Base-by-base conservation (phyloP, 768 basidiomycete species). In the Tulasnella sp. region DNA sequence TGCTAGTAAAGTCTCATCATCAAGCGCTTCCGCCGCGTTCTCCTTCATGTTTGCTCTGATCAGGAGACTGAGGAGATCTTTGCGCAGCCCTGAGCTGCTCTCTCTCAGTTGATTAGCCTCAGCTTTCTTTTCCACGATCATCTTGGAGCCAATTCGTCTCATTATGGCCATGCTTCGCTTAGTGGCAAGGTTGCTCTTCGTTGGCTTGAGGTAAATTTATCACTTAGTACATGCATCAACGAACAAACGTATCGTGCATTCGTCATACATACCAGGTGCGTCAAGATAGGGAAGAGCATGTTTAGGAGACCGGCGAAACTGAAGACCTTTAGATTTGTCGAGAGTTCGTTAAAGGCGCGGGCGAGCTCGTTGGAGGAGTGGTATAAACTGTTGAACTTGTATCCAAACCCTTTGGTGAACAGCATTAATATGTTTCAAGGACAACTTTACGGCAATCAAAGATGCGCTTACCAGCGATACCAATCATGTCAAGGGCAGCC, bases 1-100 rank as follows among this genome's bases (percentile, higher is more conserved):
- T 4, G 73, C 72, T 1, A 83, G 59, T 10, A 87, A 80, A 60
- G 85, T 84, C 25, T 75, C 75, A 58, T 87, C 84, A 0, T 75
- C 75, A 69, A 87, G 69, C 34, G 71, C 71, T 65, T 83, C 81
- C 49, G 64, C 71, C 4, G 76, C 75, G 0, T 78, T 76, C 2
- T 82, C 64, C 64, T 86, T 76, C 71, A 82, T 76, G 66, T 86
- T 87, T 21, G 19, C 24, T 46, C 24, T 38, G 21, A 60, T 71
- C 2, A 86, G 72, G 30, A 84, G 64, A 0, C 79, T 80, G 2
- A 86, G 71, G 3, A 87, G 66, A 69, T 85, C 84, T 12, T 63
- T 42, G 2, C 51, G 53, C 2, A 30, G 43, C 25, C 54, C 22
- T 8, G n/a, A 29, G n/a, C 29, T 60, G 19, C 62, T 62, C 21